Evolutionary conservation across 148 eudicot genomes (phyloP).

Genomic region (Tetragonia tetragonoides): DNA sequence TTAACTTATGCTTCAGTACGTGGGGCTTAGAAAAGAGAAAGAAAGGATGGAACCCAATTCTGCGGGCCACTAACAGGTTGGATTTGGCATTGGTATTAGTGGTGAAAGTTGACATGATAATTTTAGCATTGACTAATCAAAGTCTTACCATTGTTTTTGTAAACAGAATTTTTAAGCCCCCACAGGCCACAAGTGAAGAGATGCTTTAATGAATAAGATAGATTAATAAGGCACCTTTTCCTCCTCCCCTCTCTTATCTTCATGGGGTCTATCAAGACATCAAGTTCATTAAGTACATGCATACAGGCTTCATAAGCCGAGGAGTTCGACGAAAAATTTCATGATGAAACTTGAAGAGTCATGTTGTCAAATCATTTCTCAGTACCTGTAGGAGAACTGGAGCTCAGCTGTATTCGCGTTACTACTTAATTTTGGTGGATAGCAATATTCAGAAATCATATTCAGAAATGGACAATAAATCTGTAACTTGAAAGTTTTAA

Average conservation of each 20-base stretch:
- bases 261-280: not conserved
- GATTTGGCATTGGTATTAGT: not conserved
- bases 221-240: not conserved
- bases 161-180: not conserved
- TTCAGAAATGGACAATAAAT: too few species aligned
- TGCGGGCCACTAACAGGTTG: not conserved
- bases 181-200: not conserved
- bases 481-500: too few species aligned
- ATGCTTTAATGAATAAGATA: not conserved
- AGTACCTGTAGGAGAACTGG: too few species aligned
- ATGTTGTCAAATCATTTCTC: too few species aligned
- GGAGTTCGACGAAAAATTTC: too few species aligned
- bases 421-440: too few species aligned
- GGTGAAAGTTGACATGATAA: not conserved
- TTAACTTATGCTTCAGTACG: not conserved
- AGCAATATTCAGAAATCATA: too few species aligned
- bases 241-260: not conserved
- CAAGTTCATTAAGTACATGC: too few species aligned
- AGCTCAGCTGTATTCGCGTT: too few species aligned
- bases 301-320: too few species aligned
- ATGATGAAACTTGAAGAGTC: too few species aligned
- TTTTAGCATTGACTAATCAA: conserved; percentile 1
- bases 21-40: not conserved
- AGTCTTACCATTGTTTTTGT: not conserved
- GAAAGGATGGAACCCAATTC: not conserved